Evolutionary conservation across 2,329 filamentous ascomycete genomes (phyloP).

Genomic region (Microdochium paspali): DNA sequence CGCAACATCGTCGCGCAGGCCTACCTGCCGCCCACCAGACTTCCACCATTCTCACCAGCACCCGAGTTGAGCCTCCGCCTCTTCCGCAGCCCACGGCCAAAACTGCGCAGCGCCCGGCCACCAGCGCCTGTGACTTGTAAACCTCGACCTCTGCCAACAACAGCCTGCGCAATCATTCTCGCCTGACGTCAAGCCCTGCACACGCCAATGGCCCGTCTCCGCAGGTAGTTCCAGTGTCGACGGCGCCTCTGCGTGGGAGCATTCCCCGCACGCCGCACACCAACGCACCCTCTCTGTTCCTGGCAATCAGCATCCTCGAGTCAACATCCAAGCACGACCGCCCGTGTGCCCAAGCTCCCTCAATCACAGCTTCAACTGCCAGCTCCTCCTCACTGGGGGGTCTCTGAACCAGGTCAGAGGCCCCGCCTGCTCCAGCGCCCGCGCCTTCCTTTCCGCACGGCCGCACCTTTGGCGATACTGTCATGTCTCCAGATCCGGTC

Average conservation of each 20-base stretch:
- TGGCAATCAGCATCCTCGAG: not conserved
- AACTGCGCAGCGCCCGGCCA: no score
- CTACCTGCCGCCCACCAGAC: no score
- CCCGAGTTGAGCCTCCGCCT: no score
- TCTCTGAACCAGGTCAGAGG: slow-evolving; percentile 3
- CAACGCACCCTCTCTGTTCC: slow-evolving; percentile 18
- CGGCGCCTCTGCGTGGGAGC: slow-evolving; percentile 49
- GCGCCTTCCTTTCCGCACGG: no score
- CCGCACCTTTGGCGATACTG: slow-evolving; percentile 8
- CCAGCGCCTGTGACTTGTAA: no score
- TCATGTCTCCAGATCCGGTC: slow-evolving; percentile 43
- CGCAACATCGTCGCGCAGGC: no score
- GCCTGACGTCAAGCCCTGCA: not conserved
- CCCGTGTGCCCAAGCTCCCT: not conserved
- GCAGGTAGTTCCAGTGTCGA: slow-evolving; percentile 40
- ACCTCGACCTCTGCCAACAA: not conserved
- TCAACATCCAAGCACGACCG: not conserved
- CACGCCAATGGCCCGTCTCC: slow-evolving; percentile 47
- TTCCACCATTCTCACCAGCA: no score
- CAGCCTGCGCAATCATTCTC: no score
- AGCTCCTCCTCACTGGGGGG: not conserved
- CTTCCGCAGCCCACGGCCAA: no score
- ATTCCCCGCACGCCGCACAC: slow-evolving; percentile 46
- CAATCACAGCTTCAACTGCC: not conserved
- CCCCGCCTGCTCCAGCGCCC: slow-evolving; percentile 1